These are phyloP conservation scores for Podaxis pistillaris DNA, from an alignment of 768 basidiomycete species.

Conservation along the genomic window DNA sequence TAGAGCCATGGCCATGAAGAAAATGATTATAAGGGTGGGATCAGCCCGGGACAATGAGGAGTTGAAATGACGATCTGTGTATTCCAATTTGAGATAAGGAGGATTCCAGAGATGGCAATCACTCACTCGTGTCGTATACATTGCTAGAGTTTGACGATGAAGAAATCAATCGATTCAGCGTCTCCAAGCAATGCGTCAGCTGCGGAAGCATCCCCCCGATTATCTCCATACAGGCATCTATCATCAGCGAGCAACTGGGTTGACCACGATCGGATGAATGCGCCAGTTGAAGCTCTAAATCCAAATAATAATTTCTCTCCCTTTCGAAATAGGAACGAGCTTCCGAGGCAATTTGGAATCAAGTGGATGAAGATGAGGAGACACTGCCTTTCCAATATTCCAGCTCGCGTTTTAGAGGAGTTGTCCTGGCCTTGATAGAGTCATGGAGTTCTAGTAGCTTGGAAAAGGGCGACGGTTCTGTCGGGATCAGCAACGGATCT, in stretches of 20 bases:
- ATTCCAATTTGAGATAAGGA: background rate
- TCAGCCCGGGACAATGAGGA: background rate
- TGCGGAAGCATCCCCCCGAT: background rate
- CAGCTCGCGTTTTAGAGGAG: background rate
- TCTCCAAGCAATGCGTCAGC: background rate
- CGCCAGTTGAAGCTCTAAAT: background rate
- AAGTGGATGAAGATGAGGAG: background rate
- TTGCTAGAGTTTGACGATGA: background rate
- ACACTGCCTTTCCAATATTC: background rate
- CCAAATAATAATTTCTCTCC: background rate
- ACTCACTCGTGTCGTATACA: background rate
- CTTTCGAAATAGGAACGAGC: background rate
- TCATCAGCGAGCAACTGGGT: background rate
- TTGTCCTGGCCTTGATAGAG: background rate
- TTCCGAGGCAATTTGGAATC: background rate
- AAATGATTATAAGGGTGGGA: background rate
- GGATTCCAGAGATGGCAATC: background rate
- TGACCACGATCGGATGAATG: background rate
- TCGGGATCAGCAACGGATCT: too few relatives aligned
- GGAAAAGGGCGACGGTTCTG: background rate
- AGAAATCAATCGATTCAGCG: background rate
- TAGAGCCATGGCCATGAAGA: background rate
- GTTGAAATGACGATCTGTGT: background rate
- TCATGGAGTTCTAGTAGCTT: background rate
- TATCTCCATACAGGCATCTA: background rate